Percentiles rank a stretch among this genome's conserved stretches.
These are phyloP conservation scores for Telopea speciosissima DNA, from an alignment of 177 flowering plant species.

Conservation along the genomic window DNA sequence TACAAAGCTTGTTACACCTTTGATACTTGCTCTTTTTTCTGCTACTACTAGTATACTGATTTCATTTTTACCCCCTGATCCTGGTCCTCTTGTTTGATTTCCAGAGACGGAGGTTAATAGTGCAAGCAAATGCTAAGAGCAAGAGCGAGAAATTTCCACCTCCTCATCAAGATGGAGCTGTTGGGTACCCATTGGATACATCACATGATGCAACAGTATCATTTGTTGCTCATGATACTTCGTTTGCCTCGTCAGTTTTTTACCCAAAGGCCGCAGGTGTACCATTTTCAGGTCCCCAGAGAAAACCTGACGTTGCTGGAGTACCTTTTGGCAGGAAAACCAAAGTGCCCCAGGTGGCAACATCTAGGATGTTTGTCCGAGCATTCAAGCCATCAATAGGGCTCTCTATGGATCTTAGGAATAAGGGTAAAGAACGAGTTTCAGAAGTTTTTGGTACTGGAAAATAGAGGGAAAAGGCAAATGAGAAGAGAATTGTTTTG, in stretches of 20 bases:
- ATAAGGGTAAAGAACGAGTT: constrained; percentile 35
- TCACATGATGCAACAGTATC: constrained; percentile 51
- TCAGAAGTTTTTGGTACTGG: constrained; percentile 40
- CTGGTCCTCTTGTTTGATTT: constrained; percentile 5
- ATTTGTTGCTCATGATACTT: constrained; percentile 42
- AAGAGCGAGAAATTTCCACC: constrained; percentile 99
- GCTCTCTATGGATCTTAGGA: constrained; percentile 36
- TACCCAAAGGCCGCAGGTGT: constrained; percentile 25
- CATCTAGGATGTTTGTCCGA: constrained; percentile 41
- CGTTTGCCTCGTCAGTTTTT: constrained; percentile 43
- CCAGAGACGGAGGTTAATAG: constrained; percentile 45
- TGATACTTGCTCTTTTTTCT: neutral
- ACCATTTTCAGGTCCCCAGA: constrained; percentile 28
- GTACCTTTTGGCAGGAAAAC: constrained; percentile 38
- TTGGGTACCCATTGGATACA: constrained; percentile 46
- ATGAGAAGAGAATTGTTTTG: too few species aligned
- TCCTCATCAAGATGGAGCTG: constrained; percentile 89
- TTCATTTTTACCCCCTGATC: neutral
- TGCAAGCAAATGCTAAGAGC: constrained; percentile 74
- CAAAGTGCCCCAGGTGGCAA: constrained; percentile 29
- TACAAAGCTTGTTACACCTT: neutral
- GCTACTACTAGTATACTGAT: neutral
- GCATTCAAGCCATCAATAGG: constrained; percentile 43
- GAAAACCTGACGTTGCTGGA: constrained; percentile 25
- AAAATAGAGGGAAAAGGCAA: constrained; percentile 16